Evolutionary conservation across 257 asterid genomes (phyloP), one percentile per base, ranked within the genome.

Genomic region (Leptodermis oblonga): DNA sequence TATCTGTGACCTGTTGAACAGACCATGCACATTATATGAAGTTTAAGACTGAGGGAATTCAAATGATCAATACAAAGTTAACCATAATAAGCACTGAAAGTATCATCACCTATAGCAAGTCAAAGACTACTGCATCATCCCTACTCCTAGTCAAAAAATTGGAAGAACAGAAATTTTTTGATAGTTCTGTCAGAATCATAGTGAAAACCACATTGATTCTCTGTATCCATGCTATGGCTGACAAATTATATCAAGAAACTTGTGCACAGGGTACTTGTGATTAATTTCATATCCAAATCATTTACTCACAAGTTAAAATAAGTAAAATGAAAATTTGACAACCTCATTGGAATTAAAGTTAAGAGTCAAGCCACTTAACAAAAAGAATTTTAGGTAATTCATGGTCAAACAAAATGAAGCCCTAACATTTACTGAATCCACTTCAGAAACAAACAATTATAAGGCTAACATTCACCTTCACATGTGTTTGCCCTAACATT

Each of bases 1-100:
- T 84, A 55, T 49, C 63, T 28, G 59, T 36, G 4, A 48, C 69
- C 65, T 68, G 67, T 49, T 6, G 22, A 48, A 41, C 68, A 45
- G 9, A 31, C 37, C 22, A 22, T 34, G 14, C 31, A 4, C 1
- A 13, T 6, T 15, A 13, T 3, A 33, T 14, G 11, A 20, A 55
- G n/a, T 20, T 39, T 23, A 8, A 15, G 23, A 20, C n/a, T n/a
- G n/a, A n/a, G n/a, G n/a, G 55, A 23, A 34, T 13, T 39, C 22
- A 67, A 34, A 31, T 12, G 1, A 26, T 25, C 25, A 55, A 9
- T 26, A 25, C 69, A 17, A 45, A 9, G 28, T 28, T 49, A 13
- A 48, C 58, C 45, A 46, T 30, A 66, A 49, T 48, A 67, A 48
- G 31, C n/a, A 20, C 23, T 20, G 11, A 51, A 31, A 31, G 46